A percentile compares a stretch with the other conserved stretches of the same genome.
Conservation (phyloP, 2,329 filamentous ascomycete species). For the Fusarium sp. region DNA sequence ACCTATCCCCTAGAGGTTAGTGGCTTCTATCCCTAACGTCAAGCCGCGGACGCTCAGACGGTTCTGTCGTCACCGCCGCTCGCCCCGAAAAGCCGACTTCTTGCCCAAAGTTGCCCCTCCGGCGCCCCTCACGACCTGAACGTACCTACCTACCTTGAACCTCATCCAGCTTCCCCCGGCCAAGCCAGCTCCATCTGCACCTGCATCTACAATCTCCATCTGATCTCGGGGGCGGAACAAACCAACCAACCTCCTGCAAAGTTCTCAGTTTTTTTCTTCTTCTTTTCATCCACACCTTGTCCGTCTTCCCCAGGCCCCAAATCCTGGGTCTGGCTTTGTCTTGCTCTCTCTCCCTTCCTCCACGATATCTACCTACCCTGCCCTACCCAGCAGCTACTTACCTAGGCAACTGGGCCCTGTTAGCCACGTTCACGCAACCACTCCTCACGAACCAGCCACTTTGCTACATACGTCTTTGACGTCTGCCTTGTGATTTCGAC, state of each 20-base stretch:
- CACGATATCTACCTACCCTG: conserved; percentile 16
- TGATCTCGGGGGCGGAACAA: conserved; percentile 15
- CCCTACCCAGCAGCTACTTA: conserved; percentile 6
- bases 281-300: background rate
- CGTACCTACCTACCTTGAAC: conserved; percentile 19
- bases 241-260: conserved; percentile 27
- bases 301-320: background rate
- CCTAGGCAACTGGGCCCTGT: conserved; percentile 6
- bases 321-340: background rate
- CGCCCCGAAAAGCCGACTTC: conserved; percentile 20
- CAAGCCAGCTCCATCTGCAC: conserved; percentile 10
- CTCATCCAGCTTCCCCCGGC: conserved; percentile 12
- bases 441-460: conserved; percentile 31
- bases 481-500: conserved; percentile 10
- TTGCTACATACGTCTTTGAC: conserved; percentile 6
- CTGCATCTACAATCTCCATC: conserved; percentile 33
- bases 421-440: conserved; percentile 11
- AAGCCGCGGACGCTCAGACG: conserved; percentile 21
- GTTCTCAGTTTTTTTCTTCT: background rate
- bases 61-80: conserved; percentile 42
- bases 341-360: background rate
- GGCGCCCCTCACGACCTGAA: conserved; percentile 19
- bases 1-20: conserved; percentile 14
- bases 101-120: conserved; percentile 36
- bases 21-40: conserved; percentile 7